Conservation (phyloP, 148 eudicot species). For the Rhododendron ferrugineum region DNA sequence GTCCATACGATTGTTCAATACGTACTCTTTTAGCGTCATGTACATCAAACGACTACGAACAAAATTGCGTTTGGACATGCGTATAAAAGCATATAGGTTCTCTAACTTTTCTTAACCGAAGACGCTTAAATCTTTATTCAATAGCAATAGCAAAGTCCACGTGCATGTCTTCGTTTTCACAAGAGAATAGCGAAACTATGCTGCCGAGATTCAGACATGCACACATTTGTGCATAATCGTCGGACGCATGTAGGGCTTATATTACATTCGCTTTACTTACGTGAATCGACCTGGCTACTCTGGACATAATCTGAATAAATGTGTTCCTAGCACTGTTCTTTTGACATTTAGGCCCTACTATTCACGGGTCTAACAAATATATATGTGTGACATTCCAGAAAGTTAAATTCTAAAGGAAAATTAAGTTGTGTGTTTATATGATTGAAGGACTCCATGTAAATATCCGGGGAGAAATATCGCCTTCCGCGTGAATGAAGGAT, state of each 20-base stretch:
- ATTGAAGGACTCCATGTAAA: conserved; percentile 79
- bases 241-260: too few relatives aligned
- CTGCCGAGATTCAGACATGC: too few relatives aligned
- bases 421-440: background rate
- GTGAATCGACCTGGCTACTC: background rate
- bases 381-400: background rate
- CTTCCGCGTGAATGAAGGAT: conserved; percentile 87
- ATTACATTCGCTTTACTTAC: too few relatives aligned
- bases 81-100: too few relatives aligned
- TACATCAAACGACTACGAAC: background rate
- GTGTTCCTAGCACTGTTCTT: background rate
- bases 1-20: background rate
- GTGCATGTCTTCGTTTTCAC: too few relatives aligned
- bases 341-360: background rate
- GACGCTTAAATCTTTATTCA: too few relatives aligned
- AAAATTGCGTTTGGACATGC: background rate
- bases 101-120: too few relatives aligned
- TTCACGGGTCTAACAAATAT: background rate
- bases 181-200: too few relatives aligned
- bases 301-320: background rate
- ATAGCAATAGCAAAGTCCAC: too few relatives aligned
- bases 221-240: too few relatives aligned
- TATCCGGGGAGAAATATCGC: conserved; percentile 79
- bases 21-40: background rate
- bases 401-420: background rate